phyloP scores from a whole-genome alignment of 83 land plant genomes.

The Isoetes engelmannii region DNA sequence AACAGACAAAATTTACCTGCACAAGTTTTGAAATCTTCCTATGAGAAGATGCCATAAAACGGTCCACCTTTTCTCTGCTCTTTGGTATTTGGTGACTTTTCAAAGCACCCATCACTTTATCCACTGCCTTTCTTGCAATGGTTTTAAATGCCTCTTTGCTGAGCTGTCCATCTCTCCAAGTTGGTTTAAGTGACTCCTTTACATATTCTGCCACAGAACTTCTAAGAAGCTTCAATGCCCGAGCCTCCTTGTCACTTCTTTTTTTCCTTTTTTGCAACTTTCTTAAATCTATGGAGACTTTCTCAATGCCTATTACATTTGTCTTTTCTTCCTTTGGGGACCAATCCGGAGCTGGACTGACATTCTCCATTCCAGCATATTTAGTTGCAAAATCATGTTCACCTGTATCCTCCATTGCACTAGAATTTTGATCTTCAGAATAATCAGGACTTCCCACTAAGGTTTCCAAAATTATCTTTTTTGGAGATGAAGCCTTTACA shows the following conservation, averaged over 20 bases:
- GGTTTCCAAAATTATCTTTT: neutral
- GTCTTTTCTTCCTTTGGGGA: neutral
- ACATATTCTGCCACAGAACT: neutral
- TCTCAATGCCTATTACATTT: slow-evolving; percentile 1
- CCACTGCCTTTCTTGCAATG: neutral
- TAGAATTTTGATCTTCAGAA: neutral
- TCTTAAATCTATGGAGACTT: neutral
- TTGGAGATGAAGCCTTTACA: neutral
- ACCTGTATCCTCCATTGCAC: neutral
- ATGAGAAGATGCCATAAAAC: neutral
- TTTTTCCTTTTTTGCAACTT: neutral
- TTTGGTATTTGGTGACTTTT: neutral
- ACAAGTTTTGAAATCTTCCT: neutral
- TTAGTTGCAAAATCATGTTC: neutral
- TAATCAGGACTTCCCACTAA: neutral
- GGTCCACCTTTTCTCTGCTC: neutral
- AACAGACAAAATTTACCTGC: neutral
- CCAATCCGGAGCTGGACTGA: neutral
- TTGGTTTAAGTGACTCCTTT: neutral
- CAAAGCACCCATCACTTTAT: neutral
- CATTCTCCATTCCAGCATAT: neutral
- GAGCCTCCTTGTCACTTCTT: neutral
- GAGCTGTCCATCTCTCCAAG: slow-evolving; percentile 1
- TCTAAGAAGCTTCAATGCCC: neutral
- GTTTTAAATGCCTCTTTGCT: slow-evolving; percentile 4